Conservation (phyloP, 2,329 filamentous ascomycete genomes). For the Zymoseptoria ardabiliae region DNA sequence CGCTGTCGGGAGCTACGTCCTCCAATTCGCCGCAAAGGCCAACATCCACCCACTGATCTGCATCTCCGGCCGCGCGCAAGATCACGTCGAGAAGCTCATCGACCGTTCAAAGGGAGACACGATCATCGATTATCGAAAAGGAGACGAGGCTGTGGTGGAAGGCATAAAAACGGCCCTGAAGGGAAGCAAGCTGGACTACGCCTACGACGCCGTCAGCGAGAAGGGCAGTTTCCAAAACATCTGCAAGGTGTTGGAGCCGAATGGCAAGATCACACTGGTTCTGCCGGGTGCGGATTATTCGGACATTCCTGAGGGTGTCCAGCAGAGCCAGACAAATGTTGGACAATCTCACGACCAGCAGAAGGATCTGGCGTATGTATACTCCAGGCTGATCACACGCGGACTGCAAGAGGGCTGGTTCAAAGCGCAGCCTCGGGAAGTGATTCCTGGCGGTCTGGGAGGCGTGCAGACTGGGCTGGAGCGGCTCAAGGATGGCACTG, state of each 20-base stretch:
- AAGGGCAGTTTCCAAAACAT: slow-evolving; percentile 32
- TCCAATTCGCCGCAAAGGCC: slow-evolving; percentile 46
- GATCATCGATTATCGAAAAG: slow-evolving; percentile 52
- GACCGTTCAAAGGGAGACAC: slow-evolving; percentile 49
- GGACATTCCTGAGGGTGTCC: slow-evolving; percentile 35
- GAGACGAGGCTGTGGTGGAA: slow-evolving; percentile 25
- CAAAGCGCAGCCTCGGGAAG: slow-evolving; percentile 36
- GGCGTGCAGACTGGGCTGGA: slow-evolving; percentile 48
- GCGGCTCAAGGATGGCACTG: slow-evolving; percentile 53
- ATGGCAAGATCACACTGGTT: slow-evolving; percentile 30
- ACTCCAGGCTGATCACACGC: slow-evolving; percentile 25
- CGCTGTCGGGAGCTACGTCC: slow-evolving; percentile 51
- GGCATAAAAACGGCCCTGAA: slow-evolving; percentile 27
- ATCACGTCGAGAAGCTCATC: slow-evolving; percentile 47
- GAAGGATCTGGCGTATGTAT: slow-evolving; percentile 32
- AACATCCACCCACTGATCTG: slow-evolving; percentile 57
- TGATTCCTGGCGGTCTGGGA: slow-evolving; percentile 48
- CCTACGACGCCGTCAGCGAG: slow-evolving; percentile 29
- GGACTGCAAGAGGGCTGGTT: slow-evolving; percentile 32
- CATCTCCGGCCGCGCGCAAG: slow-evolving; percentile 48
- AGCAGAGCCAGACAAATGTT: slow-evolving; percentile 31
- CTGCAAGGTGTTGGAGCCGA: slow-evolving; percentile 31
- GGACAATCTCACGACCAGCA: slow-evolving; percentile 25
- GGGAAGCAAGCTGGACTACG: slow-evolving; percentile 23
- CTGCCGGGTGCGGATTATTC: slow-evolving; percentile 36